phyloP scores from a whole-genome alignment of 139 green algal species.

The Coccomyxa sp. region DNA sequence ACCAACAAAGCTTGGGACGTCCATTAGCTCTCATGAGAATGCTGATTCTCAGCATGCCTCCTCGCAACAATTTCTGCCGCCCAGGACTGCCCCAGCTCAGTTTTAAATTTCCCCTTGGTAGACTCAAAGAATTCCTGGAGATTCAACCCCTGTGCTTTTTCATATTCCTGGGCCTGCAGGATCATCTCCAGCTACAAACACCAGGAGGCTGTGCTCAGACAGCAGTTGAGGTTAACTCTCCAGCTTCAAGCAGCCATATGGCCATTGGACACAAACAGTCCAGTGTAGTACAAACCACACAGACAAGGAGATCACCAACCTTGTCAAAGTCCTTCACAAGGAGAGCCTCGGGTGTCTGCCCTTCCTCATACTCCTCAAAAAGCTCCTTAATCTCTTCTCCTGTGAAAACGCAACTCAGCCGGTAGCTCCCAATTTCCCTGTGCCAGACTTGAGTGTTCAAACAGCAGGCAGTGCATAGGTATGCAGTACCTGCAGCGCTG shows the following conservation, averaged over 20 bases:
- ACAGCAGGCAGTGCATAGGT: background rate
- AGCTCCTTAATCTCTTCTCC: conserved; percentile 66
- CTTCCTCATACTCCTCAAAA: conserved; percentile 90
- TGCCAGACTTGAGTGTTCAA: background rate
- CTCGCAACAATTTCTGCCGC: conserved; percentile 36
- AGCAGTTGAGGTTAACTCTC: background rate
- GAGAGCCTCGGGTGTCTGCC: conserved; percentile 63
- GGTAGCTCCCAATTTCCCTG: background rate
- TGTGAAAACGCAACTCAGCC: conserved; percentile 14
- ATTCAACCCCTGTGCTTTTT: conserved; percentile 50
- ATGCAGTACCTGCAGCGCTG: background rate
- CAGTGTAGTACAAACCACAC: background rate
- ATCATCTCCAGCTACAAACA: conserved; percentile 67
- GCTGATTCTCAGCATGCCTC: background rate
- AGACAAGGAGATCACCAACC: conserved; percentile 9
- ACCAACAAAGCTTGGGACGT: too few relatives aligned
- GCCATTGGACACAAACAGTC: background rate
- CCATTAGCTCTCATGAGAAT: background rate
- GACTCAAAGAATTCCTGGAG: conserved; percentile 88
- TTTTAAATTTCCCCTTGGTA: conserved; percentile 71
- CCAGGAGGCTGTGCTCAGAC: background rate
- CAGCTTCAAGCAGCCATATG: background rate
- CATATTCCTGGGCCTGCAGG: conserved; percentile 86
- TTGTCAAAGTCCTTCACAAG: conserved; percentile 98
- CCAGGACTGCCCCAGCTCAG: conserved; percentile 52